Evolutionary conservation across 129 eudicot genomes (phyloP).

Genomic region (Lactuca saligna): DNA sequence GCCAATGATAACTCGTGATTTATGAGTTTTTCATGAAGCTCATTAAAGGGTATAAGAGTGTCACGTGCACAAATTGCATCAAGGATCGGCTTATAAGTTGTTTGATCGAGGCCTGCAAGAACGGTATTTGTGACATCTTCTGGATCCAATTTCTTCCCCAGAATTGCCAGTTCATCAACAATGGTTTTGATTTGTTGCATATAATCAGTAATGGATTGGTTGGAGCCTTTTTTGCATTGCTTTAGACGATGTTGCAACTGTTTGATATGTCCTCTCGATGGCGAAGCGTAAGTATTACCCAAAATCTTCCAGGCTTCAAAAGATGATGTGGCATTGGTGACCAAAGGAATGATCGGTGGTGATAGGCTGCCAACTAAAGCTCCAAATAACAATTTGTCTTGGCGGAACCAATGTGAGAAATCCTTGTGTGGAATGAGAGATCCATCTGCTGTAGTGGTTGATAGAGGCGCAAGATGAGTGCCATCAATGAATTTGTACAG

Average conservation of each 20-base stretch:
- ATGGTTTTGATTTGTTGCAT: not conserved
- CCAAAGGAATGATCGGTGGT: not conserved
- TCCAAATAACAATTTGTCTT: not conserved
- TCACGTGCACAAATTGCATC: not conserved
- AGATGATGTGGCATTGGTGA: not conserved
- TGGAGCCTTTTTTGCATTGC: not conserved
- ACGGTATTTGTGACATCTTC: not conserved
- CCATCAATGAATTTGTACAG: not conserved
- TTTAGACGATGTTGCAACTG: not conserved
- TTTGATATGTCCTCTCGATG: not conserved
- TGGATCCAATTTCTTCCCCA: not conserved
- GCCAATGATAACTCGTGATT: not conserved
- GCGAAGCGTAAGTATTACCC: not conserved
- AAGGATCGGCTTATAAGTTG: not conserved
- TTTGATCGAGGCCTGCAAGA: not conserved
- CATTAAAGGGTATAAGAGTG: not conserved
- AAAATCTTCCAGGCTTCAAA: not conserved
- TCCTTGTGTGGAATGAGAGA: not conserved
- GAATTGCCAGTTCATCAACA: not conserved
- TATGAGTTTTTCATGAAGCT: slow-evolving; percentile 1
- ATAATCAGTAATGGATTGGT: slow-evolving; percentile 6
- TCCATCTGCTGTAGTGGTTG: not conserved
- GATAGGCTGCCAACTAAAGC: not conserved
- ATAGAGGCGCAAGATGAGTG: not conserved
- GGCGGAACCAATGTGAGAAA: not conserved